A percentile compares a stretch with the other conserved stretches of the same genome.
phyloP scores from a whole-genome alignment of 2,329 filamentous ascomycete genomes.

The Rasamsonia emersonii region DNA sequence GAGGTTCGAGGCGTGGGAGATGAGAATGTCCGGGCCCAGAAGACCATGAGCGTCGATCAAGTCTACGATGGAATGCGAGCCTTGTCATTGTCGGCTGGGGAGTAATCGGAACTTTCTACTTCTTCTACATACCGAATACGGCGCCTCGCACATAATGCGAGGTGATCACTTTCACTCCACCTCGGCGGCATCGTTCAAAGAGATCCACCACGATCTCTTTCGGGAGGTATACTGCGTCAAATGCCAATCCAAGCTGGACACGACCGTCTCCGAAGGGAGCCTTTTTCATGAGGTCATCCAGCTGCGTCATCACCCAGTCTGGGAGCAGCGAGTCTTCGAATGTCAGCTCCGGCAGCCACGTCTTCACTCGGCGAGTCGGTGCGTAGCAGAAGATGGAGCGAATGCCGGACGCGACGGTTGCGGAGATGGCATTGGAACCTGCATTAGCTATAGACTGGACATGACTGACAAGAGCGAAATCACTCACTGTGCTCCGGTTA shows the following conservation, averaged over 20 bases:
- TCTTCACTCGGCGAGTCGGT: slow-evolving; percentile 12
- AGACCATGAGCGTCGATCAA: slow-evolving; percentile 12
- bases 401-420: slow-evolving; percentile 20
- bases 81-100: too few species aligned
- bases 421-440: slow-evolving; percentile 16
- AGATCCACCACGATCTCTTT: slow-evolving; percentile 16
- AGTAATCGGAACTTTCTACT: too few species aligned
- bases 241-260: slow-evolving; percentile 20
- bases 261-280: slow-evolving; percentile 17
- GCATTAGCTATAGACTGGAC: background rate
- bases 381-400: slow-evolving; percentile 20
- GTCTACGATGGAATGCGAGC: too few species aligned
- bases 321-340: slow-evolving; percentile 12
- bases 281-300: slow-evolving; percentile 11
- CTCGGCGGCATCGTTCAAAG: slow-evolving; percentile 10
- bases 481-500: slow-evolving; percentile 17
- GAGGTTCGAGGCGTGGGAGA: slow-evolving; percentile 17
- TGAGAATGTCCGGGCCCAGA: slow-evolving; percentile 12
- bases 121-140: too few species aligned
- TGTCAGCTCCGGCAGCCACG: slow-evolving; percentile 15
- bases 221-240: slow-evolving; percentile 19
- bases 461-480: background rate
- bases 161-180: slow-evolving; percentile 18
- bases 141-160: slow-evolving; percentile 19
- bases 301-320: slow-evolving; percentile 16